These are phyloP conservation scores for Cupressus sempervirens DNA, from an alignment of 75 land plant genomes.

Conservation along the genomic window DNA sequence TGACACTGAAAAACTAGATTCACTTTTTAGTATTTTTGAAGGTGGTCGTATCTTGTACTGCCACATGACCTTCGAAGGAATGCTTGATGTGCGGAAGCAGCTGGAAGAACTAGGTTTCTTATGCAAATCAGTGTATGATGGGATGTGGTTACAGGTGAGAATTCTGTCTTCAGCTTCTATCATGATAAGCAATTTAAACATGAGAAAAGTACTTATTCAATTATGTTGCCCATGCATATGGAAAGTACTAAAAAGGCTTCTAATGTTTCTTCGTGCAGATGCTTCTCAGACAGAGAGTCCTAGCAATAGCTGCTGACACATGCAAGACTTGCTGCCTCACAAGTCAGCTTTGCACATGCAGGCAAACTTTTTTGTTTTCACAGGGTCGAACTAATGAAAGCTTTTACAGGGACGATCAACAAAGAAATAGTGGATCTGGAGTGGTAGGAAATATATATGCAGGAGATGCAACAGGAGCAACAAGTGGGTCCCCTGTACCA, in stretches of 20 bases:
- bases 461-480: slow-evolving; percentile 46
- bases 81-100: slow-evolving; percentile 71
- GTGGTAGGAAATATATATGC: slow-evolving; percentile 50
- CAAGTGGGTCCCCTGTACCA: slow-evolving; percentile 44
- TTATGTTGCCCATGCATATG: slow-evolving; percentile 10
- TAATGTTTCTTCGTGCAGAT: slow-evolving; percentile 42
- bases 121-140: slow-evolving; percentile 92
- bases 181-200: background rate
- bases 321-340: slow-evolving; percentile 76
- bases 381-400: slow-evolving; percentile 36
- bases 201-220: background rate
- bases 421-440: slow-evolving; percentile 35
- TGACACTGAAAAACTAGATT: slow-evolving; percentile 65
- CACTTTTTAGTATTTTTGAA: slow-evolving; percentile 84
- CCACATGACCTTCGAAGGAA: slow-evolving; percentile 94
- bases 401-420: slow-evolving; percentile 61
- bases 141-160: slow-evolving; percentile 93
- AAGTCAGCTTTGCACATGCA: slow-evolving; percentile 58
- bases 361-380: slow-evolving; percentile 53
- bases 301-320: slow-evolving; percentile 74
- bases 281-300: slow-evolving; percentile 82
- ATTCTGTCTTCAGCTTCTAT: slow-evolving; percentile 1
- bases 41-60: slow-evolving; percentile 90
- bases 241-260: background rate
- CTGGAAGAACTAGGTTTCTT: slow-evolving; percentile 94